Base-by-base conservation (phyloP, 2,329 filamentous ascomycete species). In the Diaporthe destruens region DNA sequence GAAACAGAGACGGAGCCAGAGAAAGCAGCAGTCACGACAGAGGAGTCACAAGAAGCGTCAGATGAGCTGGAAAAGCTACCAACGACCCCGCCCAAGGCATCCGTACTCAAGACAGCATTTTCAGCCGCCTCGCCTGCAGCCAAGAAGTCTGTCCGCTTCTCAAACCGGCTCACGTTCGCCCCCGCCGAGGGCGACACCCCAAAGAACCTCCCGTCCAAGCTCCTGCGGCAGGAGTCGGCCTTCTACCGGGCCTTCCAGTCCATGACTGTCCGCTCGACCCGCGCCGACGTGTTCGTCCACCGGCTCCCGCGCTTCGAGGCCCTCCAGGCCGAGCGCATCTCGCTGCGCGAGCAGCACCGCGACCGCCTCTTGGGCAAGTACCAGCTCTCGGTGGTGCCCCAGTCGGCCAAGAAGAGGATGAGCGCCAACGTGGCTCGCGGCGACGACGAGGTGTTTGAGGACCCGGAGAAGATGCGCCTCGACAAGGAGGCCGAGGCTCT, bases 161-260 rank as follows among this genome's bases (percentile, higher is more conserved):
- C 91, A 1, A 87, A 90, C 74, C 82, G 84, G 69, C 82, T 85
- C 74, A 83, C 82, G 53, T 82, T 81, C 9, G 73, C 53, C 18
- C 76, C 83, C 80, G 73, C 82, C 85, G 49, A 78, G 78, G 42
- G 72, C 75, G 42, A 75, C 49, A 81, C 85, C 54, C 86, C 87
- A 32, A 85, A 85, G 77, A 82, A 82, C 47, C 82, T 90, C 23
- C 88, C 88, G 12, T 83, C 87, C 71, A 84, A 87, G 82, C 82
- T 91, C 39, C 72, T 81, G 32, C 86, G 85, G 72, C 85, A 89
- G 79, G 93, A 96, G 78, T 92, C 92, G 4, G 93, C 95, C 6
- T 98, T 98, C 82, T 96, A 95, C 84, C 92, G 93, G 74, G 94
- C 94, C 12, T 98, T 98, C 81, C 91, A 94, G 76, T 91, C 92